A percentile compares a stretch with the other conserved stretches of the same genome.
Evolutionary conservation across 106 monocot genomes (phyloP).

Genomic region (Dendrobium huoshanense): DNA sequence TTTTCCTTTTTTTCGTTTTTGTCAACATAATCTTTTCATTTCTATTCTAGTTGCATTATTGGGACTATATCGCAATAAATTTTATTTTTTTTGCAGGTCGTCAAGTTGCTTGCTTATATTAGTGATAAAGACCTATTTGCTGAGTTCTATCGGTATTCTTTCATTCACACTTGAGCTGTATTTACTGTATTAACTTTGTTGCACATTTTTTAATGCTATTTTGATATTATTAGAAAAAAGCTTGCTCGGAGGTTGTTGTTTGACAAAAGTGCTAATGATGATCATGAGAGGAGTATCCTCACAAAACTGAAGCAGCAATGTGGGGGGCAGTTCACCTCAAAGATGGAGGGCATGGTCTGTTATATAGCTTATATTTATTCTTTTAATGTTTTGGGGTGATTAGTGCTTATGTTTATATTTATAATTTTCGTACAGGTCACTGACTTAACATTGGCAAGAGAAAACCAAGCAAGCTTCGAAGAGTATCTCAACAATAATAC

Average conservation of each 20-base stretch:
- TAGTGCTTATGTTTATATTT: neutral
- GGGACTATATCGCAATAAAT: neutral
- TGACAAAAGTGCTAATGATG: conserved; percentile 77
- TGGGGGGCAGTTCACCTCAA: conserved; percentile 82
- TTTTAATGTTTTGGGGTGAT: conserved; percentile 1
- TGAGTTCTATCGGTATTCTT: conserved; percentile 53
- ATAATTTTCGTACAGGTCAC: conserved; percentile 51
- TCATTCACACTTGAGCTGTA: conserved; percentile 1
- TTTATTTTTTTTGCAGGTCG: conserved; percentile 32
- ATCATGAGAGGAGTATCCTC: conserved; percentile 73
- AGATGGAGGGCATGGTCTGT: conserved; percentile 55
- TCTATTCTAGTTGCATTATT: neutral
- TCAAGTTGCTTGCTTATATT: conserved; percentile 59
- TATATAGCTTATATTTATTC: conserved; percentile 1
- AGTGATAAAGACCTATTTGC: conserved; percentile 70
- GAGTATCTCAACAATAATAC: conserved; percentile 61
- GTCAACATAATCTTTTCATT: neutral
- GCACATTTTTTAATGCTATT: neutral
- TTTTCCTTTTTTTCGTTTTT: conserved; percentile 1
- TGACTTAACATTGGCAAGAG: conserved; percentile 88
- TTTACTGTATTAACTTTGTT: neutral
- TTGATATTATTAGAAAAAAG: conserved; percentile 42
- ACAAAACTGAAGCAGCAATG: conserved; percentile 80
- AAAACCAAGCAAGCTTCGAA: conserved; percentile 86
- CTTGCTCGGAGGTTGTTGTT: conserved; percentile 69